These are phyloP conservation scores for Microcera coccophila DNA, from an alignment of 2,329 filamentous ascomycete genomes.

Conservation along the genomic window DNA sequence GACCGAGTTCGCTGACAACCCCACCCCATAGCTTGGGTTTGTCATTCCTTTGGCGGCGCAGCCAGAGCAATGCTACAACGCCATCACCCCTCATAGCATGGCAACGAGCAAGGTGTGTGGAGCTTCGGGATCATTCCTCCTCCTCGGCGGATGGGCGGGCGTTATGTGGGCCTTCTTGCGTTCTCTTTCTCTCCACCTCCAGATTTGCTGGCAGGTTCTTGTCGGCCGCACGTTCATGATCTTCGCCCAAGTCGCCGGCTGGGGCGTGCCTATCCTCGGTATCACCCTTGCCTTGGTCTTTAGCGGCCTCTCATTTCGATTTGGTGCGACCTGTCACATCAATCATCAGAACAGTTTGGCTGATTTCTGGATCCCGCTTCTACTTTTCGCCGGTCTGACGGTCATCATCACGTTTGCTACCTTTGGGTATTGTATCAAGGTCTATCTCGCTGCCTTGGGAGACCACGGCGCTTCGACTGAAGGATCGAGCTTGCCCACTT, in stretches of 20 bases:
- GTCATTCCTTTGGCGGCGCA: conserved; percentile 78
- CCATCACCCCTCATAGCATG: conserved; percentile 94
- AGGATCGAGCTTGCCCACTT: conserved; percentile 65
- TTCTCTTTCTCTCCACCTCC: conserved; percentile 86
- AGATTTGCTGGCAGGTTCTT: conserved; percentile 95
- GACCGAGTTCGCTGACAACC: no score
- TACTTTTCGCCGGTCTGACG: conserved; percentile 72
- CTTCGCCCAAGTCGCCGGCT: conserved; percentile 72
- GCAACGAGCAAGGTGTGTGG: conserved; percentile 75
- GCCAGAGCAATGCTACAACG: conserved; percentile 79
- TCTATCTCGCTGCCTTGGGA: conserved; percentile 80
- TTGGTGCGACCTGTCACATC: conserved; percentile 88
- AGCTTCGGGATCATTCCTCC: conserved; percentile 78
- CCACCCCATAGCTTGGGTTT: conserved; percentile 68
- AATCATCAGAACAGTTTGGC: conserved; percentile 81
- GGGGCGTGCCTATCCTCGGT: conserved; percentile 75
- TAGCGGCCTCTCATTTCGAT: conserved; percentile 91
- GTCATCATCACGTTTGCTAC: conserved; percentile 80
- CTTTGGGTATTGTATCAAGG: conserved; percentile 88
- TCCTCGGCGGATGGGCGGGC: conserved; percentile 79
- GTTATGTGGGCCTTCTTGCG: conserved; percentile 90
- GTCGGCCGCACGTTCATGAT: conserved; percentile 89
- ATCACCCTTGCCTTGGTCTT: conserved; percentile 73
- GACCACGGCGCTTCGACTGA: conserved; percentile 69
- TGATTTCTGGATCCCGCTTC: conserved; percentile 85